These are phyloP conservation scores for Termitomyces sp. DNA, from an alignment of 768 basidiomycete genomes.

Conservation along the genomic window DNA sequence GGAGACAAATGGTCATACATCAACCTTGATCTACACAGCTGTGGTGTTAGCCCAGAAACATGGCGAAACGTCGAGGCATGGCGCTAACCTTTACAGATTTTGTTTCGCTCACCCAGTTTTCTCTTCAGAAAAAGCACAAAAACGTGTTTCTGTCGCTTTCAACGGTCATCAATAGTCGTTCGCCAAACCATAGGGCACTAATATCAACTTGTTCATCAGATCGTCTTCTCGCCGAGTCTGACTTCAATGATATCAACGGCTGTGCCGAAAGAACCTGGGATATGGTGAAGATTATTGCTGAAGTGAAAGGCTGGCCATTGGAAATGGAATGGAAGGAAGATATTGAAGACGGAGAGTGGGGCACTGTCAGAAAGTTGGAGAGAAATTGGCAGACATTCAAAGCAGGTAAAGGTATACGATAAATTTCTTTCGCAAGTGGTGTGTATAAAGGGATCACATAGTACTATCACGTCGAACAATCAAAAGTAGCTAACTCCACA, in stretches of 20 bases:
- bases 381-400: slow-evolving; percentile 69
- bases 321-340: slow-evolving; percentile 56
- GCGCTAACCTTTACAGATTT: not conserved
- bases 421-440: not conserved
- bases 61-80: slow-evolving; percentile 75
- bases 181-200: slow-evolving; percentile 57
- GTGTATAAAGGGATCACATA: too few relatives aligned
- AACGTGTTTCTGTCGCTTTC: slow-evolving; percentile 91
- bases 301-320: slow-evolving; percentile 72
- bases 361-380: slow-evolving; percentile 63
- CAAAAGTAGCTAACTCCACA: slow-evolving; percentile 32
- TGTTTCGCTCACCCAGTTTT: not conserved
- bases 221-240: slow-evolving; percentile 84
- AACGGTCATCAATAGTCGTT: slow-evolving; percentile 77
- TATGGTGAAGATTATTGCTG: slow-evolving; percentile 69
- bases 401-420: not conserved
- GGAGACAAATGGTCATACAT: slow-evolving; percentile 58
- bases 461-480: not conserved
- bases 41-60: slow-evolving; percentile 75
- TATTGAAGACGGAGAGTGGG: slow-evolving; percentile 42
- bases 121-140: slow-evolving; percentile 52
- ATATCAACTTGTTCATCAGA: slow-evolving; percentile 59
- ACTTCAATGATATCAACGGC: slow-evolving; percentile 65
- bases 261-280: slow-evolving; percentile 68
- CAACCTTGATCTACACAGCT: slow-evolving; percentile 89